Percentiles rank a stretch among this genome's conserved stretches.
Evolutionary conservation across 73 alveolate genomes (phyloP).

Genomic region (Symbiodinium natans): DNA sequence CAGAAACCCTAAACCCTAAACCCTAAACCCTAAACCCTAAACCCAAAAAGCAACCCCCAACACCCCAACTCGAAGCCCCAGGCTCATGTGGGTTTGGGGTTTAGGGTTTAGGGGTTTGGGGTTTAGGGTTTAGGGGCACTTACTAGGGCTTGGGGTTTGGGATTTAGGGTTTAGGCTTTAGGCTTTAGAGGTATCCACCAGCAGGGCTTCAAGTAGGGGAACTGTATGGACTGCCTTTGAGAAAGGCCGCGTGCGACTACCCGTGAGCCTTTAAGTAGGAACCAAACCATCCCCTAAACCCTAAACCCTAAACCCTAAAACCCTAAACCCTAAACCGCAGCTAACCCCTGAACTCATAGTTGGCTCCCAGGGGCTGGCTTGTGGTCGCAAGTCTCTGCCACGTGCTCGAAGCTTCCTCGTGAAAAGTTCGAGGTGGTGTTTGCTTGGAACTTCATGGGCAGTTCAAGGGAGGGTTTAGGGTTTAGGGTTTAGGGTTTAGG

Average conservation of each 20-base stretch:
- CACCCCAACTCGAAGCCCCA: not conserved
- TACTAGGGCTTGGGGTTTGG: too few relatives aligned
- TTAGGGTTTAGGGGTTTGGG: not conserved
- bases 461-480: not conserved
- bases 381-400: conserved; percentile 51
- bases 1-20: too few relatives aligned
- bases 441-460: not conserved
- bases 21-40: too few relatives aligned
- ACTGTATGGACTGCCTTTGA: too few relatives aligned
- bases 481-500: not conserved
- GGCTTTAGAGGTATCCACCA: too few relatives aligned
- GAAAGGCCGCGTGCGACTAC: too few relatives aligned
- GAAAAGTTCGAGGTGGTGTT: not conserved
- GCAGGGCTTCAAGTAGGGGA: too few relatives aligned
- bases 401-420: conserved; percentile 49
- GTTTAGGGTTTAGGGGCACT: too few relatives aligned
- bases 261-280: too few relatives aligned
- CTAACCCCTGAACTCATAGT: too few relatives aligned
- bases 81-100: not conserved
- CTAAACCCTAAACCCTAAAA: not conserved
- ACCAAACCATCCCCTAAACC: not conserved
- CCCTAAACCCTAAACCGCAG: too few relatives aligned
- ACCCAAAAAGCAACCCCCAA: not conserved
- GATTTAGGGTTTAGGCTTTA: too few relatives aligned
- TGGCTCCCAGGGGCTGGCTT: conserved; percentile 25